phyloP scores from a whole-genome alignment of 306 rosid species.

The Amphicarpaea edgeworthii region DNA sequence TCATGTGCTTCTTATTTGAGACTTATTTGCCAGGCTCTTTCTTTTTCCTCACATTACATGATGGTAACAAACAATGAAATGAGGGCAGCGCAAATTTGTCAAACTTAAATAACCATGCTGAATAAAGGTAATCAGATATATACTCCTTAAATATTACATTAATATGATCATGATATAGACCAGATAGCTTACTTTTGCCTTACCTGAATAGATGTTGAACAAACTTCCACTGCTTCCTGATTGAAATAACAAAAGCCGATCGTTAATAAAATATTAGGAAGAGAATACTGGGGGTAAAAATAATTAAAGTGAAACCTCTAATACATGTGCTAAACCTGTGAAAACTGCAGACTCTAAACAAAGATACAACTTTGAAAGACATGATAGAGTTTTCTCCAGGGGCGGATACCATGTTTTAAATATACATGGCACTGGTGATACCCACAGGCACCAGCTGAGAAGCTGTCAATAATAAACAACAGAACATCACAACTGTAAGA shows the following conservation, averaged over 20 bases:
- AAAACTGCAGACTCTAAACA: constrained; percentile 91
- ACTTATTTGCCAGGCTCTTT: constrained; percentile 1
- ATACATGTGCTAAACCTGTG: constrained; percentile 98
- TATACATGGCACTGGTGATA: too few species aligned
- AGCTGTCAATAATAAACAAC: too few species aligned
- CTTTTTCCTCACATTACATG: constrained; percentile 24
- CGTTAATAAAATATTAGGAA: constrained; percentile 37
- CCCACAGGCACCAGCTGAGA: too few species aligned
- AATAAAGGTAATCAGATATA: constrained; percentile 2
- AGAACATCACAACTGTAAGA: too few species aligned
- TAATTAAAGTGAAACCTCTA: constrained; percentile 33
- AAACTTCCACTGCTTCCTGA: constrained; percentile 98
- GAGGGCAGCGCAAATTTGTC: constrained; percentile 5
- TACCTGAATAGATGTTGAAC: constrained; percentile 90
- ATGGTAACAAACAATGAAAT: constrained; percentile 19
- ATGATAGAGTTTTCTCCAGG: constrained; percentile 88
- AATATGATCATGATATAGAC: constrained; percentile 29
- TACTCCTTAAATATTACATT: constrained; percentile 19
- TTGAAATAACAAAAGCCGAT: constrained; percentile 33
- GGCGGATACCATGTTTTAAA: constrained; percentile 94
- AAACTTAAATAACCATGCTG: not conserved
- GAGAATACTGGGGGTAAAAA: not conserved
- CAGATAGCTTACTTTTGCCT: constrained; percentile 24
- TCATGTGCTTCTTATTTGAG: constrained; percentile 15
- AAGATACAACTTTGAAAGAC: constrained; percentile 93